phyloP scores from a whole-genome alignment of 192 early-diverging fungal genomes.

The Entophlyctis helioformis region DNA sequence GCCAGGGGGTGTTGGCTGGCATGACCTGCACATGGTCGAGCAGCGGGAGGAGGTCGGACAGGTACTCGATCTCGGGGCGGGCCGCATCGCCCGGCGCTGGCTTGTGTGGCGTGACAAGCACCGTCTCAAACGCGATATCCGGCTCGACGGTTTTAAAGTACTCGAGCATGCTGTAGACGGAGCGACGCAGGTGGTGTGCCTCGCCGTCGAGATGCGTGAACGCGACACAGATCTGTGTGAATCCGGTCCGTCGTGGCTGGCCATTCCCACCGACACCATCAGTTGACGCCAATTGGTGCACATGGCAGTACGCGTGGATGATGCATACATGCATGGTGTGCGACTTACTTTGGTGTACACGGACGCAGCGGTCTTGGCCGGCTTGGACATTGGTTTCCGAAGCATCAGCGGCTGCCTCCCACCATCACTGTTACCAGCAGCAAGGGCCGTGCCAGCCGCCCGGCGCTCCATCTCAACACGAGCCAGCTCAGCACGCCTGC shows the following conservation, averaged over 20 bases:
- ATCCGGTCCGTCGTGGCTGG: no score
- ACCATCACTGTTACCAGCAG: no score
- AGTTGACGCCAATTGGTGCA: no score
- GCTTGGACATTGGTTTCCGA: background rate
- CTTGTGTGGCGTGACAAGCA: background rate
- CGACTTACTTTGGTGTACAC: background rate
- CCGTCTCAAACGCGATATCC: background rate
- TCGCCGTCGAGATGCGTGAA: constrained; percentile 2
- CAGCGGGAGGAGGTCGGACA: no score
- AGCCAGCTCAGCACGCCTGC: no score
- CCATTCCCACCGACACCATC: no score
- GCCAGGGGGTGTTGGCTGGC: background rate
- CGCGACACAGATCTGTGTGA: no score
- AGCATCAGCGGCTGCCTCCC: no score
- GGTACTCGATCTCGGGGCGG: no score
- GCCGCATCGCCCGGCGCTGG: background rate
- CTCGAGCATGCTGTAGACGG: constrained; percentile 3
- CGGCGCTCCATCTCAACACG: no score
- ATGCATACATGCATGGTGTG: background rate
- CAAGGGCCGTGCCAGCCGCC: no score
- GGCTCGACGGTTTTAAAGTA: constrained; percentile 5
- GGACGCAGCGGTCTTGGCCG: background rate
- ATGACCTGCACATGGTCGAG: background rate
- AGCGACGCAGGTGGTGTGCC: background rate
- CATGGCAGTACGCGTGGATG: no score